A percentile compares a stretch with the other conserved stretches of the same genome.
Conservation (phyloP, 2,329 filamentous ascomycete species). For the Neofusicoccum kwambonambiense region DNA sequence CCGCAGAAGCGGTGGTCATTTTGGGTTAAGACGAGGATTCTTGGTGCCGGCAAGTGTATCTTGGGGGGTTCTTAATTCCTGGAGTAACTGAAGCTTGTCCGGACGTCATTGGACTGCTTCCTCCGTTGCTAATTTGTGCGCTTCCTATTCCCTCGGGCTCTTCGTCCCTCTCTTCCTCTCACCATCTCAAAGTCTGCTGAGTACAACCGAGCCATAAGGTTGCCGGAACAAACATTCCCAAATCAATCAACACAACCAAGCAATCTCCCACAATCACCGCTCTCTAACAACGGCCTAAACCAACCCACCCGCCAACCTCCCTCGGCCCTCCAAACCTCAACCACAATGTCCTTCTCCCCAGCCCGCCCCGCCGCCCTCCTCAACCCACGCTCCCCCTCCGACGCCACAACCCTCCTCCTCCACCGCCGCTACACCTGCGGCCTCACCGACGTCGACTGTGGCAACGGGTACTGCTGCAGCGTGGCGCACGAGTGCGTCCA, state of each 20-base stretch:
- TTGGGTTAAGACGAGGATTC: not conserved
- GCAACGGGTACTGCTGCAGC: not conserved
- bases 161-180: not conserved
- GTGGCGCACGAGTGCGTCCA: not conserved
- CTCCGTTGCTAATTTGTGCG: not conserved
- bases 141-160: too few relatives aligned
- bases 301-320: too few relatives aligned
- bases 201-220: not conserved
- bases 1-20: not conserved
- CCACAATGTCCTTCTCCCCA: not conserved
- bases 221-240: too few relatives aligned
- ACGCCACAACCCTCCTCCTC: not conserved
- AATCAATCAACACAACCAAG: not conserved
- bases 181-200: not conserved
- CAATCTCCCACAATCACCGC: not conserved
- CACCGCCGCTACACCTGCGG: conserved; percentile 1
- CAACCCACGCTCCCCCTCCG: not conserved
- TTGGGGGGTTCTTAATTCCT: too few relatives aligned
- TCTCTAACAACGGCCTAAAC: too few relatives aligned
- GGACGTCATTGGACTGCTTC: not conserved
- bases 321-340: not conserved
- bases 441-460: conserved; percentile 1
- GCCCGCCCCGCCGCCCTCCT: not conserved
- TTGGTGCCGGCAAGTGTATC: not conserved
- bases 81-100: not conserved